Conservation (phyloP, 2,329 filamentous ascomycete genomes). For the Rhinocladiella similis region DNA sequence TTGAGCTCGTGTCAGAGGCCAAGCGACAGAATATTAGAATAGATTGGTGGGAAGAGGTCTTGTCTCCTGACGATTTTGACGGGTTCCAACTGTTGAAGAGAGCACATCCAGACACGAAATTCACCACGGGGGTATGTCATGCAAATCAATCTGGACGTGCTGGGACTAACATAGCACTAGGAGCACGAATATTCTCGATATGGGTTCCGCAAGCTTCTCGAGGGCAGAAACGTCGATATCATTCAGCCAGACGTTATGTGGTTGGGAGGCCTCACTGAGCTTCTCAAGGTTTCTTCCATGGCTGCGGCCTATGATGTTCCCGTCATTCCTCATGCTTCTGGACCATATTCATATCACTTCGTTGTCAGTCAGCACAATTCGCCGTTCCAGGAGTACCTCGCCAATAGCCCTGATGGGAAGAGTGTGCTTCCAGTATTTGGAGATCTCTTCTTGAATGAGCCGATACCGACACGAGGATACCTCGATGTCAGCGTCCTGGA, state of each 20-base stretch:
- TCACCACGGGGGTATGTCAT: slow-evolving; percentile 69
- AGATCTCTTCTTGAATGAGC: slow-evolving; percentile 86
- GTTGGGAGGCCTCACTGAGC: slow-evolving; percentile 88
- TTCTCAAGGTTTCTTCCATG: slow-evolving; percentile 85
- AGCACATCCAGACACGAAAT: slow-evolving; percentile 85
- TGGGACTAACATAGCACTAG: slow-evolving; percentile 8
- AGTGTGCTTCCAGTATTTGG: slow-evolving; percentile 90
- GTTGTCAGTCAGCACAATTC: slow-evolving; percentile 91
- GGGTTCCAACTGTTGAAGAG: slow-evolving; percentile 88
- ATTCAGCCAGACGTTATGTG: slow-evolving; percentile 97
- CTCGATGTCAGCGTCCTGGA: slow-evolving; percentile 78
- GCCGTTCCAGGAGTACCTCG: slow-evolving; percentile 94
- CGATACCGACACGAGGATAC: slow-evolving; percentile 80
- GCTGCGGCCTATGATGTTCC: slow-evolving; percentile 92
- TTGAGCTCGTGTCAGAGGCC: slow-evolving; percentile 82
- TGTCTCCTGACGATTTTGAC: slow-evolving; percentile 88
- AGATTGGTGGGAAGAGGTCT: slow-evolving; percentile 96
- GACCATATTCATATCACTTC: slow-evolving; percentile 94
- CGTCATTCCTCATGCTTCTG: slow-evolving; percentile 91
- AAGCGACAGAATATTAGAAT: slow-evolving; percentile 79
- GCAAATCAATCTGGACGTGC: neutral
- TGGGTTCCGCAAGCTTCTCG: slow-evolving; percentile 91
- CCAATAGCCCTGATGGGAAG: slow-evolving; percentile 88
- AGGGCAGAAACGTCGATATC: slow-evolving; percentile 88
- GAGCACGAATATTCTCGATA: slow-evolving; percentile 95